These are phyloP conservation scores for Carex littledalei DNA, from an alignment of 176 grass and related monocot species.

Conservation along the genomic window DNA sequence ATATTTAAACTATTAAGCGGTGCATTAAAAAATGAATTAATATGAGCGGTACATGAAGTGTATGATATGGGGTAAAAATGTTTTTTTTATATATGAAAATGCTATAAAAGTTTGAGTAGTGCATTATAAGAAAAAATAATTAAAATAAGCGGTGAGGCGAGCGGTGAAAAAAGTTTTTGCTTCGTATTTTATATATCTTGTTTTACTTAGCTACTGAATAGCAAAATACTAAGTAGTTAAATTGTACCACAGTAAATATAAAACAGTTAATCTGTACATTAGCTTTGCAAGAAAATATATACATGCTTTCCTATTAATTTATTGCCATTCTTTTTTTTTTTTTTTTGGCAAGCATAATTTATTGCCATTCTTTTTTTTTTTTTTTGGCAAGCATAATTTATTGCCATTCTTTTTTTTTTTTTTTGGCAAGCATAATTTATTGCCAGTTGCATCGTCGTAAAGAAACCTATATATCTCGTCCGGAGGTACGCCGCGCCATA, in stretches of 20 bases:
- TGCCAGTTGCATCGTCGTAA: constrained; percentile 15
- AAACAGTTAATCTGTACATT: neutral
- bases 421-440: neutral
- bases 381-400: neutral
- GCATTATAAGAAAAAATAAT: too few relatives aligned
- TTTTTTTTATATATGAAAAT: too few relatives aligned
- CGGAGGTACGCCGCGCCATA: constrained; percentile 48
- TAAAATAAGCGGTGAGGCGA: too few relatives aligned
- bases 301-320: neutral
- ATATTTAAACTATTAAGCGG: too few relatives aligned
- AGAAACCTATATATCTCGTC: constrained; percentile 31
- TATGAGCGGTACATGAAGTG: too few relatives aligned
- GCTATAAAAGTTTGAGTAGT: too few relatives aligned
- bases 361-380: too few relatives aligned
- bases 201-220: neutral
- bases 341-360: neutral
- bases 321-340: too few relatives aligned
- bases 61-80: too few relatives aligned
- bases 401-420: neutral
- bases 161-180: too few relatives aligned
- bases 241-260: too few relatives aligned
- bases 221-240: neutral
- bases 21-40: too few relatives aligned
- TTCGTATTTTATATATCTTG: neutral
- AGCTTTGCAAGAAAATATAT: neutral